Evolutionary conservation across 805 yeast species (phyloP).

Genomic region (Yarrowia phangngaensis): DNA sequence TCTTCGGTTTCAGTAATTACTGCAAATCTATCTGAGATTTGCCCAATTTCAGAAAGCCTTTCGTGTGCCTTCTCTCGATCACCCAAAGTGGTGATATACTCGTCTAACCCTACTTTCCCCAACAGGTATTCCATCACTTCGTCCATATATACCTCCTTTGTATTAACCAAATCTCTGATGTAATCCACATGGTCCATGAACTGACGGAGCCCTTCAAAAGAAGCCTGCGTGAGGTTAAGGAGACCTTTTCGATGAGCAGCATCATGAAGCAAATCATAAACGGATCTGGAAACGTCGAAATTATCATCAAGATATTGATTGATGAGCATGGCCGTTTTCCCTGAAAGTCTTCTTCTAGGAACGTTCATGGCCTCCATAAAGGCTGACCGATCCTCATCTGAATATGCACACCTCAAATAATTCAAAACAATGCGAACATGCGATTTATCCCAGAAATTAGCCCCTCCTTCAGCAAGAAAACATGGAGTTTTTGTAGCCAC

Average conservation of each 20-base stretch:
- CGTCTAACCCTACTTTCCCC: conserved; percentile 4
- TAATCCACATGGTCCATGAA: conserved; percentile 11
- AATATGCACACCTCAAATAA: conserved; percentile 58
- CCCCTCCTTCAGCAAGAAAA: conserved; percentile 60
- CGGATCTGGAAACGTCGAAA: background rate
- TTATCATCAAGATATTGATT: background rate
- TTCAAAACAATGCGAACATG: conserved; percentile 64
- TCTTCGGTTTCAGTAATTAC: conserved; percentile 9
- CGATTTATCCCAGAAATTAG: conserved; percentile 72
- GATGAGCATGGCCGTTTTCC: conserved; percentile 3
- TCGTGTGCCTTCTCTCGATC: conserved; percentile 1
- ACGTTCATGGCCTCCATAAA: conserved; percentile 52
- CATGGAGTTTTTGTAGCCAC: conserved; percentile 54
- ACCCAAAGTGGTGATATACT: background rate
- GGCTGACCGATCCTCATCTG: conserved; percentile 59
- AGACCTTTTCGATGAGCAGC: conserved; percentile 2
- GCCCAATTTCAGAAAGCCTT: background rate
- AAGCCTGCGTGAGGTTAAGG: background rate
- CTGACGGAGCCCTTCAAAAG: conserved; percentile 3
- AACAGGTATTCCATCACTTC: conserved; percentile 16
- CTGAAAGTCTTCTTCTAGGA: conserved; percentile 57
- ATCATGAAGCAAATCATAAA: conserved; percentile 4
- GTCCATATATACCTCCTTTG: conserved; percentile 12
- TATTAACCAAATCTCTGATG: conserved; percentile 1
- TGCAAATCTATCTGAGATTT: conserved; percentile 6